phyloP scores from a whole-genome alignment of 495 filamentous ascomycete species.

The Penicillium simplicissimum region DNA sequence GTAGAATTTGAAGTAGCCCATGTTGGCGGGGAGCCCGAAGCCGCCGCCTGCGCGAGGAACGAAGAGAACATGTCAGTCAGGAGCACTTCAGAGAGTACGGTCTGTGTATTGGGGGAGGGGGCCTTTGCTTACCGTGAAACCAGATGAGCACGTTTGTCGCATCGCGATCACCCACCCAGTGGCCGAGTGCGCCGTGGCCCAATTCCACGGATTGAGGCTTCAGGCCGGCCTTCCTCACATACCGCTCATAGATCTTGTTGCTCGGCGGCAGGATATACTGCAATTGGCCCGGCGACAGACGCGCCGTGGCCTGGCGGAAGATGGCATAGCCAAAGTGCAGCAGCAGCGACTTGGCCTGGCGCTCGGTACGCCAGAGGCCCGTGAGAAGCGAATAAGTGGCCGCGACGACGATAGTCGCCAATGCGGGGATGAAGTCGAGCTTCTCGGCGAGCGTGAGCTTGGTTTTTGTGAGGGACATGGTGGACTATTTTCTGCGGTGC shows the following conservation, averaged over 20 bases:
- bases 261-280: conserved; percentile 43
- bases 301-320: conserved; percentile 36
- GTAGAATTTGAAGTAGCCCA: conserved; percentile 56
- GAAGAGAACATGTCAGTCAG: background rate
- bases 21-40: conserved; percentile 52
- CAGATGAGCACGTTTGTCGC: conserved; percentile 59
- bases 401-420: conserved; percentile 31
- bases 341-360: conserved; percentile 35
- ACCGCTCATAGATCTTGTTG: conserved; percentile 49
- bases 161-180: conserved; percentile 58
- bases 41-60: conserved; percentile 51
- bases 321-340: conserved; percentile 44
- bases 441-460: conserved; percentile 34
- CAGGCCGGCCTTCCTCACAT: conserved; percentile 43
- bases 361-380: conserved; percentile 35
- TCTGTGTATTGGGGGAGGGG: background rate
- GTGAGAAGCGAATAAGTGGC: conserved; percentile 36
- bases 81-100: background rate
- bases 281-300: conserved; percentile 35
- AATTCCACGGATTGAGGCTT: conserved; percentile 51
- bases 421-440: conserved; percentile 39
- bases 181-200: conserved; percentile 52
- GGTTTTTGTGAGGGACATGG: conserved; percentile 21
- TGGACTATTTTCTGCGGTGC: background rate
- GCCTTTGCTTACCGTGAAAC: conserved; percentile 51